These are phyloP conservation scores for Synura sp. DNA, from an alignment of 352 stramenopile genomes.

Conservation along the genomic window DNA sequence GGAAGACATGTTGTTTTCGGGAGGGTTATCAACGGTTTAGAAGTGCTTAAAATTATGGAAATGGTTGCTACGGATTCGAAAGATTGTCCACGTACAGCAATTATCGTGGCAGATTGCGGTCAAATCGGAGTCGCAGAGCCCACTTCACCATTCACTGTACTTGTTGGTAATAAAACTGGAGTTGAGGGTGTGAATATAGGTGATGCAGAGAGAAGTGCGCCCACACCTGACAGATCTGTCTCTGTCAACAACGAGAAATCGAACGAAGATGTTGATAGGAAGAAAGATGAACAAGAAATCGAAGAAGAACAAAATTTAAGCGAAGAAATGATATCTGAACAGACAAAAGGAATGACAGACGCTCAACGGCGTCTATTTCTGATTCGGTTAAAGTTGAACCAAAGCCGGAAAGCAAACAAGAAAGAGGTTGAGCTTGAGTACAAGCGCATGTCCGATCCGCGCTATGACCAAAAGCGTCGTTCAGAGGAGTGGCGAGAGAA, in stretches of 20 bases:
- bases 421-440: slow-evolving; percentile 50
- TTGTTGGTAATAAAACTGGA: no score
- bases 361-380: slow-evolving; percentile 34
- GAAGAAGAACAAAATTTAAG: not conserved
- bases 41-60: not conserved
- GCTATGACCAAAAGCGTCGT: not conserved
- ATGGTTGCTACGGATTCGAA: not conserved
- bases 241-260: slow-evolving; percentile 42
- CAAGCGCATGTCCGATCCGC: not conserved
- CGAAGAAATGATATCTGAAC: not conserved
- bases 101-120: slow-evolving; percentile 2
- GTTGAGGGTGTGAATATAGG: no score
- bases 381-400: slow-evolving; percentile 46
- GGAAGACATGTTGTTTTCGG: slow-evolving; percentile 81
- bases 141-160: no score
- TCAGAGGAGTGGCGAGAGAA: not conserved
- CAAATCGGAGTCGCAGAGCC: no score
- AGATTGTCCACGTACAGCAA: not conserved
- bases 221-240: no score
- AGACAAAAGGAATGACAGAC: not conserved
- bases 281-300: slow-evolving; percentile 41
- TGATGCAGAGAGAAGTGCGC: no score
- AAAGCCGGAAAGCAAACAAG: slow-evolving; percentile 47
- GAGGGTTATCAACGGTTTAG: not conserved
- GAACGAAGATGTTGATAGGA: slow-evolving; percentile 34